Percentiles rank a stretch among this genome's conserved stretches.
phyloP scores from a whole-genome alignment of 2,329 filamentous ascomycete genomes.

The Colletotrichum navitas region DNA sequence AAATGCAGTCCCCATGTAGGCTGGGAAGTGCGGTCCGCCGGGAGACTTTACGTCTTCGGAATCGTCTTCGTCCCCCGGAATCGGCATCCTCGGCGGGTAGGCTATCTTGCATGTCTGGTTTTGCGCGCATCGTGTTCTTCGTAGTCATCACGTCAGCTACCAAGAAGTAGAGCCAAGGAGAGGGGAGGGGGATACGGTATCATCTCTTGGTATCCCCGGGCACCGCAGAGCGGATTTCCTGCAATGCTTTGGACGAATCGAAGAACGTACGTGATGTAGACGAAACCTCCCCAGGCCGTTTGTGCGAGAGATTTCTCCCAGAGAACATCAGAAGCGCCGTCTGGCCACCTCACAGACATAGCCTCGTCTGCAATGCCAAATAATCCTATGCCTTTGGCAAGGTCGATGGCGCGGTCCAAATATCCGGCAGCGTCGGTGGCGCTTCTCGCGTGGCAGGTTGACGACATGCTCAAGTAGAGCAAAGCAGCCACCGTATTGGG shows the following conservation, averaged over 20 bases:
- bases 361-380: slow-evolving; percentile 11
- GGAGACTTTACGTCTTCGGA: background rate
- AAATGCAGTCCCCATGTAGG: slow-evolving; percentile 1
- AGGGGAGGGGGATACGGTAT: background rate
- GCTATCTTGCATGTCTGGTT: slow-evolving; percentile 18
- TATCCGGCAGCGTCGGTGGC: background rate
- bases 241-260: background rate
- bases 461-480: slow-evolving; percentile 29
- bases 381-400: slow-evolving; percentile 17
- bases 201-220: background rate
- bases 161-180: too few relatives aligned
- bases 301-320: slow-evolving; percentile 14
- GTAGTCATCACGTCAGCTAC: background rate
- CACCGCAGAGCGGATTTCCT: background rate
- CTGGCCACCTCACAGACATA: background rate
- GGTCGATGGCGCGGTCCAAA: slow-evolving; percentile 16
- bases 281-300: slow-evolving; percentile 33
- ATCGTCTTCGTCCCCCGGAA: slow-evolving; percentile 7
- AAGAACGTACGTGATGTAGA: slow-evolving; percentile 33
- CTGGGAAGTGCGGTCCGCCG: background rate
- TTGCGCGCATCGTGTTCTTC: slow-evolving; percentile 30
- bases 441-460: slow-evolving; percentile 22
- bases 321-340: background rate
- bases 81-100: slow-evolving; percentile 14
- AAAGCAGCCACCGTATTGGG: slow-evolving; percentile 17